Conservation (phyloP, 202 grass and related monocot genomes). For the Panicum virgatum region DNA sequence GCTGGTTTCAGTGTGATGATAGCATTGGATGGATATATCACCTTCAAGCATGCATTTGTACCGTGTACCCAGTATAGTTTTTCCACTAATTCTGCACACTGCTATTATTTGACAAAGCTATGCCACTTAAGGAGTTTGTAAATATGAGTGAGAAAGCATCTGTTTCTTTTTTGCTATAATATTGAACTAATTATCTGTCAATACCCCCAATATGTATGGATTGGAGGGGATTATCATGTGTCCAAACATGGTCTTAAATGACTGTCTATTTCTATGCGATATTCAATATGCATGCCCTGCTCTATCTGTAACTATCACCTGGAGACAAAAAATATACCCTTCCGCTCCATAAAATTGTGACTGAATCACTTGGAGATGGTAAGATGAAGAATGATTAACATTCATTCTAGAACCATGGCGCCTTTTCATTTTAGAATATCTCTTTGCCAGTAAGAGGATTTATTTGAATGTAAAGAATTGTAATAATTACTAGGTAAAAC, state of each 20-base stretch:
- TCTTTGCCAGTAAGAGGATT: neutral
- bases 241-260: neutral
- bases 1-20: neutral
- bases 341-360: neutral
- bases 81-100: neutral
- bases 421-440: conserved; percentile 16
- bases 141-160: neutral
- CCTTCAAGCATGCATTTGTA: neutral
- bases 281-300: too few relatives aligned
- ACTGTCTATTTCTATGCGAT: neutral
- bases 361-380: neutral
- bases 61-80: neutral
- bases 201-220: neutral
- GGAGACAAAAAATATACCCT: neutral
- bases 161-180: neutral
- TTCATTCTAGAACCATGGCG: neutral
- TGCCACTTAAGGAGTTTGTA: neutral
- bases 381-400: neutral
- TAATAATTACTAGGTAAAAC: neutral
- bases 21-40: conserved; percentile 17
- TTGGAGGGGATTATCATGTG: neutral
- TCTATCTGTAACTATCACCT: too few relatives aligned
- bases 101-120: neutral
- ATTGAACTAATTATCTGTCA: neutral
- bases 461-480: neutral